Percentiles rank a stretch among this genome's conserved stretches.
Conservation (phyloP, 2,329 filamentous ascomycete species). For the Stachybotrys echinatus region DNA sequence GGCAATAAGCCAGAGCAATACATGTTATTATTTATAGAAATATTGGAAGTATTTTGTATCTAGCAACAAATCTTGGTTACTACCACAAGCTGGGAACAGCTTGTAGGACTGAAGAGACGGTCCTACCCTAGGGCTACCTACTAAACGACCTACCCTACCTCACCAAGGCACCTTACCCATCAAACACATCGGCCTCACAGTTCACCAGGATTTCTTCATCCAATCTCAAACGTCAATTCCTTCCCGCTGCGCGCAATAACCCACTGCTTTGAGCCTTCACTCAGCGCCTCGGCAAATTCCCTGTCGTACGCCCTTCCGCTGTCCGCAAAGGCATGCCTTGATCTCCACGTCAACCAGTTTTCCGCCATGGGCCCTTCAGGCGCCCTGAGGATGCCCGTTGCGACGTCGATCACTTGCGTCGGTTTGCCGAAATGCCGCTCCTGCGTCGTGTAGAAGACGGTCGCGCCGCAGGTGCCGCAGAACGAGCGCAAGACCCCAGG, state of each 20-base stretch:
- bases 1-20: too few species aligned
- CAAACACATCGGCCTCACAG: too few species aligned
- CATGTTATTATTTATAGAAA: too few species aligned
- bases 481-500: conserved; percentile 34
- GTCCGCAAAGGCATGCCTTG: conserved; percentile 24
- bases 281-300: conserved; percentile 26
- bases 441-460: conserved; percentile 28
- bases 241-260: conserved; percentile 27
- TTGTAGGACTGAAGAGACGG: too few species aligned
- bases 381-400: conserved; percentile 37
- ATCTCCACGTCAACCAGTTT: conserved; percentile 41
- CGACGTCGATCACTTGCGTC: conserved; percentile 33
- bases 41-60: too few species aligned
- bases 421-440: conserved; percentile 20
- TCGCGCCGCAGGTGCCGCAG: conserved; percentile 41
- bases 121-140: neutral
- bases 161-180: too few species aligned
- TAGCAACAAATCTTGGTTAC: too few species aligned
- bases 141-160: too few species aligned
- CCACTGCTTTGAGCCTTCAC: conserved; percentile 32
- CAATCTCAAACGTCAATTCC: conserved; percentile 18
- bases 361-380: conserved; percentile 37
- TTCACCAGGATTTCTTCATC: too few species aligned
- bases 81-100: too few species aligned
- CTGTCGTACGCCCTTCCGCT: conserved; percentile 30